Percentiles rank a stretch among this genome's conserved stretches.
These are phyloP conservation scores for Fusarium continuum DNA, from an alignment of 2,329 filamentous ascomycete genomes.

Conservation along the genomic window DNA sequence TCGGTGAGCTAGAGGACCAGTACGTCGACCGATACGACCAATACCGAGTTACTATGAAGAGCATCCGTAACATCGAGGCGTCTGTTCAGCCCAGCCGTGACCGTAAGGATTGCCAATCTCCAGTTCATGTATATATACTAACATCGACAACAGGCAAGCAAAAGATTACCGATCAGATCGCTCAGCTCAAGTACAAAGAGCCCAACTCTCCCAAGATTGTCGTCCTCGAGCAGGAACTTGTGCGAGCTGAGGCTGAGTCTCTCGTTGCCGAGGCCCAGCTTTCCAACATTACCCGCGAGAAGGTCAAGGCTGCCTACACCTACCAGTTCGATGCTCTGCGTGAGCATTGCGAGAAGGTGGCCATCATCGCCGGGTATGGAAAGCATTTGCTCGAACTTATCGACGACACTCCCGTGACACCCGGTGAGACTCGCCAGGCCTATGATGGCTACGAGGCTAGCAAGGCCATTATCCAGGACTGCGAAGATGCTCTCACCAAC, in stretches of 20 bases:
- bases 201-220: conserved; percentile 98
- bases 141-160: conserved; percentile 77
- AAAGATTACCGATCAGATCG: conserved; percentile 98
- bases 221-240: conserved; percentile 97
- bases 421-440: conserved; percentile 92
- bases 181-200: conserved; percentile 99
- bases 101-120: conserved; percentile 65
- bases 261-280: conserved; percentile 97
- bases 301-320: conserved; percentile 96
- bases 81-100: conserved; percentile 98
- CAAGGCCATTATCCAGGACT: conserved; percentile 99
- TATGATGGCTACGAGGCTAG: conserved; percentile 99
- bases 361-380: conserved; percentile 96
- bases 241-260: conserved; percentile 98
- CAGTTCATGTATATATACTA: not conserved
- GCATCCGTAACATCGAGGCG: conserved; percentile 98
- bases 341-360: conserved; percentile 97
- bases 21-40: conserved; percentile 99
- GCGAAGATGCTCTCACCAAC: conserved; percentile 95
- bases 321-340: conserved; percentile 98
- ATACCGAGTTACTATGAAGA: conserved; percentile 99
- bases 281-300: conserved; percentile 99
- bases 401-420: conserved; percentile 95
- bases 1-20: conserved; percentile 97
- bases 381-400: conserved; percentile 98